A percentile compares a stretch with the other conserved stretches of the same genome.
These are phyloP conservation scores for Skeletonema tropicum DNA, from an alignment of 108 stramenopile species.

Conservation along the genomic window DNA sequence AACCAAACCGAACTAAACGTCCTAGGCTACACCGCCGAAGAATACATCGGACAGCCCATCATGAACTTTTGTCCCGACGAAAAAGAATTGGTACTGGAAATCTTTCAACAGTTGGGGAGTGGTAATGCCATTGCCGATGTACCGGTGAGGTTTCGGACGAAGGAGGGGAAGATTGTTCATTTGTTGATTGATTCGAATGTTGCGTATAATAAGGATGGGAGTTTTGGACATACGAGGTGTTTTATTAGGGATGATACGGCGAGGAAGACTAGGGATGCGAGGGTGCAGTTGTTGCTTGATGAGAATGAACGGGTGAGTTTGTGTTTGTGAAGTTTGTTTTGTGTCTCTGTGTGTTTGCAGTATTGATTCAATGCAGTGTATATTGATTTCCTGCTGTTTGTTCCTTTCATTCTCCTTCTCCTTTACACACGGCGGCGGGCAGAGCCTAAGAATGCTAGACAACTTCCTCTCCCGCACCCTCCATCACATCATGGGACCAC, in stretches of 20 bases:
- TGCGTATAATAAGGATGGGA: constrained; percentile 50
- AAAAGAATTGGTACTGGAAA: constrained; percentile 43
- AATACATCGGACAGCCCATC: constrained; percentile 50
- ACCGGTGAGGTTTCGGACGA: constrained; percentile 57
- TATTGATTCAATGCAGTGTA: too few species aligned
- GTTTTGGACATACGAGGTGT: constrained; percentile 55
- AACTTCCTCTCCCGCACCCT: constrained; percentile 46
- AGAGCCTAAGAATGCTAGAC: constrained; percentile 30
- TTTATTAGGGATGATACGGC: constrained; percentile 62
- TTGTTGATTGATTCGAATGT: constrained; percentile 65
- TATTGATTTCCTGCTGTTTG: too few species aligned
- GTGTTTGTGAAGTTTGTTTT: too few species aligned
- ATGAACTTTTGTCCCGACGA: constrained; percentile 56
- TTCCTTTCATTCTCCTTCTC: too few species aligned
- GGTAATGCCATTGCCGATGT: constrained; percentile 54
- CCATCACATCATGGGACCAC: constrained; percentile 55
- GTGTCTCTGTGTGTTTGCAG: too few species aligned
- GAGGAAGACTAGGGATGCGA: constrained; percentile 42
- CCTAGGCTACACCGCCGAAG: constrained; percentile 55
- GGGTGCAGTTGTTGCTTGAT: constrained; percentile 28
- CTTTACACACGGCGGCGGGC: too few species aligned
- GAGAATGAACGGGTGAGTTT: constrained; percentile 40
- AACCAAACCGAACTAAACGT: constrained; percentile 58
- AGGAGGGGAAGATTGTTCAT: constrained; percentile 54
- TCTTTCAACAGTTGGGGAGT: constrained; percentile 51